These are phyloP conservation scores for Candida pseudoviswanathii DNA, from an alignment of 1,139 yeast genomes.

Conservation along the genomic window DNA sequence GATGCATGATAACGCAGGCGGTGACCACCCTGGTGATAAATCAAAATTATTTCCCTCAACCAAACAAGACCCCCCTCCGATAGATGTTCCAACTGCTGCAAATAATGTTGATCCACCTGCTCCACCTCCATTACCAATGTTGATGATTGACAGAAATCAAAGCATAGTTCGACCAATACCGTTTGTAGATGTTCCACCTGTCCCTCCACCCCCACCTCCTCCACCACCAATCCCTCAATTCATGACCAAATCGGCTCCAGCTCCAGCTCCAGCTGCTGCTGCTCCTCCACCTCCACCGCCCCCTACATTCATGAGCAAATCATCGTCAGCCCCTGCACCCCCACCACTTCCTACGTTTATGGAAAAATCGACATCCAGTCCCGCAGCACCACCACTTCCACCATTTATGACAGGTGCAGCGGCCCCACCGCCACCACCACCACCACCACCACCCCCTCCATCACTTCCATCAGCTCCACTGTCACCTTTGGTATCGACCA, in stretches of 20 bases:
- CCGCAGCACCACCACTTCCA: slow-evolving; percentile 6
- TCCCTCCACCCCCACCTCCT: slow-evolving; percentile 20
- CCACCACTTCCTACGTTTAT: slow-evolving; percentile 16
- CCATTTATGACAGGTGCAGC: slow-evolving; percentile 10
- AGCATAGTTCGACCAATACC: not conserved
- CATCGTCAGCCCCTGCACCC: slow-evolving; percentile 16
- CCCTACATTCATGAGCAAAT: slow-evolving; percentile 6
- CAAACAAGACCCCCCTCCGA: not conserved
- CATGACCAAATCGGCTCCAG: not conserved
- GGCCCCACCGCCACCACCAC: slow-evolving; percentile 10
- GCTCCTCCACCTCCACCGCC: slow-evolving; percentile 19
- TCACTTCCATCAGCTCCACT: not conserved
- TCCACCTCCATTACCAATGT: slow-evolving; percentile 7
- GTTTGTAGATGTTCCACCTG: slow-evolving; percentile 12
- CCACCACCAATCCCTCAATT: slow-evolving; percentile 5
- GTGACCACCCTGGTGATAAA: not conserved
- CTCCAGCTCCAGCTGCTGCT: slow-evolving; percentile 24
- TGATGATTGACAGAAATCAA: slow-evolving; percentile 1
- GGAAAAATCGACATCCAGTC: not conserved
- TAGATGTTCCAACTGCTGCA: not conserved
- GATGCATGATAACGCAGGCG: slow-evolving; percentile 1
- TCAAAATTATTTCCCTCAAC: slow-evolving; percentile 1
- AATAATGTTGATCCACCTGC: slow-evolving; percentile 5
- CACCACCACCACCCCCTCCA: slow-evolving; percentile 6
- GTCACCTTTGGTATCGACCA: not conserved